Evolutionary conservation across 768 basidiomycete species (phyloP).

Genomic region (Tubosaeta sp.): DNA sequence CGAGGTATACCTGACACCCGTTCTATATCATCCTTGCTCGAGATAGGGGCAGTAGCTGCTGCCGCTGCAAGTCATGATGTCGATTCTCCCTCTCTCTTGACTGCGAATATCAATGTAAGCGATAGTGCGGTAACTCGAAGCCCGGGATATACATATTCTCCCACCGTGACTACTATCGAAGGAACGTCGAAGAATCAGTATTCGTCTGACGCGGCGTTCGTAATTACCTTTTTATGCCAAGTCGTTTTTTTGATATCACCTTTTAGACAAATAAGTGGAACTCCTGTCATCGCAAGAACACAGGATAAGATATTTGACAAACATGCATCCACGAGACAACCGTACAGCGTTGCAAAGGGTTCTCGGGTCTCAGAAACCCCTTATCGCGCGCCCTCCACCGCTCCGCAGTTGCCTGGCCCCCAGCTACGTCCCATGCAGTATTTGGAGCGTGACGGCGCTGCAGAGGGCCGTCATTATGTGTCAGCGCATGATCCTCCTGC

Average conservation of each 20-base stretch:
- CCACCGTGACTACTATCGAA: neutral
- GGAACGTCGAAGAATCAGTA: neutral
- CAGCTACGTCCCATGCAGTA: neutral
- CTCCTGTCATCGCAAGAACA: neutral
- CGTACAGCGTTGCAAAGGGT: neutral
- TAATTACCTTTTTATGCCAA: neutral
- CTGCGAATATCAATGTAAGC: neutral
- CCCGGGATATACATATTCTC: neutral
- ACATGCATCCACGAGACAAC: neutral
- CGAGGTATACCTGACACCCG: neutral
- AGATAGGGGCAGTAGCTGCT: neutral
- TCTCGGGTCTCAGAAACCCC: neutral
- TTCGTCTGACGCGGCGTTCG: slow-evolving; percentile 2
- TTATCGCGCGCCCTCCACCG: neutral
- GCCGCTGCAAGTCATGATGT: neutral
- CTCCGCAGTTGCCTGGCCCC: neutral
- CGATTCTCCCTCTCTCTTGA: neutral
- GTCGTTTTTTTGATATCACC: neutral
- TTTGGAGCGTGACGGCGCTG: neutral
- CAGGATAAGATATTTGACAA: neutral
- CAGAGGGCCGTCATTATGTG: neutral
- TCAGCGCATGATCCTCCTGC: neutral
- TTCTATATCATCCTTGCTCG: neutral
- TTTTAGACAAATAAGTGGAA: slow-evolving; percentile 1
- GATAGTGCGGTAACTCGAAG: neutral